Percentiles rank a stretch among this genome's conserved stretches.
These are phyloP conservation scores for Rubia tinctorum DNA, from an alignment of 305 asterid species.

Conservation along the genomic window DNA sequence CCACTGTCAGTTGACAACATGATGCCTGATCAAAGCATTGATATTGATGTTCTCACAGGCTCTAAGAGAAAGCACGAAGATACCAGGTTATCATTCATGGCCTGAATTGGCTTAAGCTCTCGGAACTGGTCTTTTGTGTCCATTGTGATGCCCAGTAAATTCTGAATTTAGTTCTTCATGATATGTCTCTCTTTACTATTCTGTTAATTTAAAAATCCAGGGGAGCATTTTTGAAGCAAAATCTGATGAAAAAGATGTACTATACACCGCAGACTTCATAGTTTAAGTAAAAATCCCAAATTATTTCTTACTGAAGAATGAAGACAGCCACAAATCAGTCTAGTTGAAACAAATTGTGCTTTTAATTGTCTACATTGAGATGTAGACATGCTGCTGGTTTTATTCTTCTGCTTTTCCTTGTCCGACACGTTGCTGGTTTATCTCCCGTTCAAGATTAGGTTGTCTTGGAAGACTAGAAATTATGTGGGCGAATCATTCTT, in stretches of 20 bases:
- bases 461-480: neutral
- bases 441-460: neutral
- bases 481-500: neutral
- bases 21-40: constrained; percentile 33
- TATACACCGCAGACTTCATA: neutral
- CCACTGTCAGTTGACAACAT: constrained; percentile 29
- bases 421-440: neutral
- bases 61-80: constrained; percentile 67
- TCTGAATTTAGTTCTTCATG: neutral
- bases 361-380: neutral
- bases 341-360: neutral
- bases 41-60: constrained; percentile 32
- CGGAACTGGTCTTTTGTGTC: neutral
- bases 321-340: neutral
- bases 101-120: neutral
- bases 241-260: neutral
- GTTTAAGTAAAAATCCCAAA: neutral
- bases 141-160: neutral
- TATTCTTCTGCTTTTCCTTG: too few relatives aligned
- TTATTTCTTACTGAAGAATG: neutral
- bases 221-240: neutral
- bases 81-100: constrained; percentile 47
- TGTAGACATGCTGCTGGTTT: neutral
- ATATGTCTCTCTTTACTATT: neutral
- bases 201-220: neutral